Base-by-base conservation (phyloP, 176 grass and related monocot genomes). In the Raddia distichophylla region DNA sequence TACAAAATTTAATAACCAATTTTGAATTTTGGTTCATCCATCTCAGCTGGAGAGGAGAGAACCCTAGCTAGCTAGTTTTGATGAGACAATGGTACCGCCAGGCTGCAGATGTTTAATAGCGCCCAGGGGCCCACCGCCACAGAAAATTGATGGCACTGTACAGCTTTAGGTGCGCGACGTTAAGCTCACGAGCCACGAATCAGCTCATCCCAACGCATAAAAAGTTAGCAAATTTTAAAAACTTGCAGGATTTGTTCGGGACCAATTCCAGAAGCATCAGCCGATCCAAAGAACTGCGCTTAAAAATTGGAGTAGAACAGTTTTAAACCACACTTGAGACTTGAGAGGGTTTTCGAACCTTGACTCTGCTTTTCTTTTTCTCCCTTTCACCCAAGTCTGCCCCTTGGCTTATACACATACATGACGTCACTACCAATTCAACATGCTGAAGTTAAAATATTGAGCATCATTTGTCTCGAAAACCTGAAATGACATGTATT, bases 111-210 rank as follows among this genome's bases (percentile, higher is more conserved):
- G 11, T 7, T 19, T 71, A 81, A 81, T 81, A 42, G 57, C 16
- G 55, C n/a, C 48, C 14, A n/a, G 32, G 33, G 33, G 18, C 59
- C 20, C 71, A 14, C 12, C 11, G 44, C 49, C 35, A 46, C 32
- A 73, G n/a, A 40, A 73, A 54, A 73, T 73, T 73, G 58, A 82
- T 53, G 57, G 4, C 34, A 1, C 17, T 54, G 69, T 44, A 44
- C 69, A 64, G 40, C 10, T 2, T 27, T 64, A 27, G 73, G 73
- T 75, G 73, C 27, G 27, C 18, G 10, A 45, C 53, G 55, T 37
- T 73, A 56, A n/a, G 35, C 46, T 60, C 43, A 43, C 34, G 10
- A 10, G 63, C 14, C 19, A 16, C 8, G 64, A 55, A 58, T 27
- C 27, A 27, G 27, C 27, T 27, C 27, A 18, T 51, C 69, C 27